Percentiles rank a stretch among this genome's conserved stretches.
Conservation (phyloP, 176 grass and related monocot genomes). For the Oryza meridionalis region DNA sequence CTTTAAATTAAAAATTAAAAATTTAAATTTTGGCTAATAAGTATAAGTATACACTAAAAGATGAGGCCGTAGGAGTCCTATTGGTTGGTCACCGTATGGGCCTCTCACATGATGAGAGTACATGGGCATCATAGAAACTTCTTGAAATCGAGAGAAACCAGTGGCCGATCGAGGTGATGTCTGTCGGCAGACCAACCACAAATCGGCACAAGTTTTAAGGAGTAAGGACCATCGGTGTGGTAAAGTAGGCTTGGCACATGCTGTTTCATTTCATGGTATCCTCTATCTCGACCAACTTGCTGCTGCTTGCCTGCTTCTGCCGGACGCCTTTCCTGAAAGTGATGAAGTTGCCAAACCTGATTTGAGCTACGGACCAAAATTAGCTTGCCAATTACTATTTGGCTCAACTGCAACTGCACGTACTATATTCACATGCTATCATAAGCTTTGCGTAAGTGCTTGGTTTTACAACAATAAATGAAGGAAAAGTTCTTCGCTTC, state of each 20-base stretch:
- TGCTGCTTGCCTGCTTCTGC: not conserved
- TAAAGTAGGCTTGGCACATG: not conserved
- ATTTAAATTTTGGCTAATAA: no score
- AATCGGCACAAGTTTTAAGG: not conserved
- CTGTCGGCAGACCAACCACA: constrained; percentile 11
- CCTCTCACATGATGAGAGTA: no score
- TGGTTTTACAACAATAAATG: not conserved
- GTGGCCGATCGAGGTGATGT: not conserved
- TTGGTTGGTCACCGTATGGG: no score
- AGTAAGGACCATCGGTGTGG: not conserved
- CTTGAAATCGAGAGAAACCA: not conserved
- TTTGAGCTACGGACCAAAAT: not conserved
- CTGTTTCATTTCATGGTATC: not conserved
- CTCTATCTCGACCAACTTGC: not conserved
- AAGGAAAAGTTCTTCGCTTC: not conserved
- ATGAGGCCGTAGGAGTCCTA: no score
- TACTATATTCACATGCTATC: not conserved
- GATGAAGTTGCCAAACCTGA: not conserved
- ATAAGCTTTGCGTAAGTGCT: not conserved
- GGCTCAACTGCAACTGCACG: not conserved
- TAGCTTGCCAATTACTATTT: not conserved
- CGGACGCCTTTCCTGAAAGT: not conserved
- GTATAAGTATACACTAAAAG: no score
- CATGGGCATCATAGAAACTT: not conserved
- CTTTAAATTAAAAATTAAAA: no score